Base-by-base conservation (phyloP, 2,329 filamentous ascomycete genomes). In the Phyllosticta capitalensis region DNA sequence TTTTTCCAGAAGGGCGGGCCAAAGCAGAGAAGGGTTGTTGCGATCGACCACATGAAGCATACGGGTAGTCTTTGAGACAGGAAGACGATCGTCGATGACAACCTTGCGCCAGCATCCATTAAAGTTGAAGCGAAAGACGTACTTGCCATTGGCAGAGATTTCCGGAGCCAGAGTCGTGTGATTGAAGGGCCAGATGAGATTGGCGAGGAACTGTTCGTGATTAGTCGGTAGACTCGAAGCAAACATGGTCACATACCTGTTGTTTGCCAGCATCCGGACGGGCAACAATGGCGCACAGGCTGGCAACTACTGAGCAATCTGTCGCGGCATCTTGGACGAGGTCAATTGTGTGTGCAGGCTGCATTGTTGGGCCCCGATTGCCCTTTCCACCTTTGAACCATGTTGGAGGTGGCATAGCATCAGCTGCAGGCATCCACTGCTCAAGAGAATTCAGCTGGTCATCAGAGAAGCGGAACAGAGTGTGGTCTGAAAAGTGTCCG, bases 261-360 rank as follows among this genome's bases (percentile, higher is more conserved):
- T 81, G 79, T 71, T 87, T 81, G 1, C 87, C 87, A 19, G 85
- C 85, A 62, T 86, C 81, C 9, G 86, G 80, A 63, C 89, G 82
- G 49, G 86, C 85, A 62, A 87, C 85, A 22, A 84, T 86, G 24
- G 92, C 91, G 69, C 92, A 96, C 5, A 99, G 80, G 70, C 94
- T 96, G 17, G 94, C 94, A 26, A 99, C 92, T 3, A 99, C 92
- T 1, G 94, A 97, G 70, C 94, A 99, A 71, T 99, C 94, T 0
- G 92, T 95, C 5, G 92, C 92, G 61, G 95, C 85, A 72, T 99
- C 94, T 73, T 99, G 94, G 2, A 96, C 91, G 7, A 99, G 81
- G 72, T 99, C 92, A 62, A 89, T 84, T 14, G 82, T 79, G 9
- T 79, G 74, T 6, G 75, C 73, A 17, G 81, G 77, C 53, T 75